Percentiles rank a stretch among this genome's conserved stretches.
Conservation (phyloP, 1,284 basidiomycete species). For the Rhodotorula sp. region DNA sequence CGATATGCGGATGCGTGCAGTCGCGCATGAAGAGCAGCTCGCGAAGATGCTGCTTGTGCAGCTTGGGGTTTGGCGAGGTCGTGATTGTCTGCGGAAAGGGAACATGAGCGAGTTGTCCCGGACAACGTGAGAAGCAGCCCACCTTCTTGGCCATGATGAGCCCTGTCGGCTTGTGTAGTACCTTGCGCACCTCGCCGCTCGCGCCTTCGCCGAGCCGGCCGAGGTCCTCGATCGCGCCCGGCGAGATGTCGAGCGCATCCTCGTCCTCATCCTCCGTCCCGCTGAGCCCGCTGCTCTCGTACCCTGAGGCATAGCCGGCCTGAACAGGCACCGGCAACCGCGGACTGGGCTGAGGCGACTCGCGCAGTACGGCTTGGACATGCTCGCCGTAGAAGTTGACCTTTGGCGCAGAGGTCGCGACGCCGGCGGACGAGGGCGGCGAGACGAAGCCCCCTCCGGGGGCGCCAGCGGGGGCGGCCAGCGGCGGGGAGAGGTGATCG, state of each 20-base stretch:
- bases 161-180: constrained; percentile 73
- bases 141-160: constrained; percentile 86
- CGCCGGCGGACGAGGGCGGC: neutral
- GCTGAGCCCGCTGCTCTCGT: neutral
- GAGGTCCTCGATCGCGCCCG: constrained; percentile 40
- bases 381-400: constrained; percentile 22
- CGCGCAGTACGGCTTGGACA: constrained; percentile 12
- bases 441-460: neutral
- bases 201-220: constrained; percentile 87
- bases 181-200: constrained; percentile 92
- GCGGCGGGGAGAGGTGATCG: neutral
- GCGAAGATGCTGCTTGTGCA: constrained; percentile 81
- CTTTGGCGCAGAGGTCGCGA: neutral
- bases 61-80: constrained; percentile 84
- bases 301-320: constrained; percentile 3
- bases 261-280: constrained; percentile 14
- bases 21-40: constrained; percentile 88
- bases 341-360: neutral
- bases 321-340: neutral
- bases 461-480: no score
- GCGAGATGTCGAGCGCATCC: constrained; percentile 35
- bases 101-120: neutral
- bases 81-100: constrained; percentile 70
- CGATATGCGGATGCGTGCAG: constrained; percentile 84
- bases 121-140: constrained; percentile 28